A percentile compares a stretch with the other conserved stretches of the same genome.
These are phyloP conservation scores for carrot (Daucus carota) DNA, from an alignment of 129 eudicot genomes.

Conservation along the genomic window DH1_v3.0 NC_030381.2:44228001-44228500, in stretches of 20 bases:
- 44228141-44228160: neutral
- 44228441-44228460: conserved; percentile 2
- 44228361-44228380: neutral
- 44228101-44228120: too few relatives aligned
- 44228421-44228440: neutral
- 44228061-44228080: too few relatives aligned
- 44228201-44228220: neutral
- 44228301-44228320: neutral
- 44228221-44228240: neutral
- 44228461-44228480: neutral
- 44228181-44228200: neutral
- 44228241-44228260: neutral
- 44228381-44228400: neutral
- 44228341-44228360: neutral
- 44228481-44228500: neutral
- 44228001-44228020: too few relatives aligned
- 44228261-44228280: conserved; percentile 2
- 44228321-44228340: neutral
- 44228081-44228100: too few relatives aligned
- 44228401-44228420: neutral
- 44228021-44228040: too few relatives aligned
- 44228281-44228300: neutral
- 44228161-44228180: neutral
- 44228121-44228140: too few relatives aligned
- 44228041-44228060: too few relatives aligned